Percentiles rank a stretch among this genome's conserved stretches.
Conservation (phyloP, 1,284 basidiomycete genomes). For the Boletellus sp. region DNA sequence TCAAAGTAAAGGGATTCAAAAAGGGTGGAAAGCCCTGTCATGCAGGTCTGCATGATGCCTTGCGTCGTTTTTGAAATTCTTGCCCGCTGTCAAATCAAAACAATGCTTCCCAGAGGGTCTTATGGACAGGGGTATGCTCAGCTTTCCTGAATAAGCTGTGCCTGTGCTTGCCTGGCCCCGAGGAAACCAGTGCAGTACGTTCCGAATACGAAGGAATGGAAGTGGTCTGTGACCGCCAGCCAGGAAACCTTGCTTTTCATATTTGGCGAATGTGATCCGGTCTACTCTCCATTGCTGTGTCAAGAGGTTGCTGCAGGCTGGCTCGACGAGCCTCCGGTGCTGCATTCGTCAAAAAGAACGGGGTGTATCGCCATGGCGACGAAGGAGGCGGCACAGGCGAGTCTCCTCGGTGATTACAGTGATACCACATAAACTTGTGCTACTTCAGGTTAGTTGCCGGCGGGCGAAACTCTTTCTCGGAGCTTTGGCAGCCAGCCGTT, state of each 20-base stretch:
- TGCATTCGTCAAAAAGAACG: not conserved
- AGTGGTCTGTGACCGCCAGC: constrained; percentile 8
- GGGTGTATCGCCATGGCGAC: constrained; percentile 2
- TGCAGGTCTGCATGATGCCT: constrained; percentile 21
- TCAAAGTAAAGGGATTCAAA: constrained; percentile 62
- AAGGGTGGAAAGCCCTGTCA: constrained; percentile 63
- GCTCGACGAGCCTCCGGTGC: not conserved
- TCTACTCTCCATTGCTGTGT: constrained; percentile 14
- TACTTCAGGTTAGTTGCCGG: no score
- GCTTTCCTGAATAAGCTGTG: no score
- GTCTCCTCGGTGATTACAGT: constrained; percentile 15
- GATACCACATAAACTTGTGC: no score
- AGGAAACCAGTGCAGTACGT: constrained; percentile 7
- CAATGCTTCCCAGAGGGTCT: no score
- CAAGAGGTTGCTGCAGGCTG: constrained; percentile 6
- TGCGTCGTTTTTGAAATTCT: constrained; percentile 4
- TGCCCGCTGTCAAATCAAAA: constrained; percentile 6
- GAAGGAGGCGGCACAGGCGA: not conserved
- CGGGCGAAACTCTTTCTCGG: no score
- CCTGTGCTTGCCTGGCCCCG: no score
- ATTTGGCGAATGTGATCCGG: constrained; percentile 4
- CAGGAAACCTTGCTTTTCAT: constrained; percentile 2
- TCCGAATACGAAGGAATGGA: constrained; percentile 19
- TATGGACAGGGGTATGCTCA: not conserved
- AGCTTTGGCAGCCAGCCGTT: no score